These are phyloP conservation scores for Nicotiana obtusifolia DNA, from an alignment of 257 asterid genomes.

Conservation along the genomic window DNA sequence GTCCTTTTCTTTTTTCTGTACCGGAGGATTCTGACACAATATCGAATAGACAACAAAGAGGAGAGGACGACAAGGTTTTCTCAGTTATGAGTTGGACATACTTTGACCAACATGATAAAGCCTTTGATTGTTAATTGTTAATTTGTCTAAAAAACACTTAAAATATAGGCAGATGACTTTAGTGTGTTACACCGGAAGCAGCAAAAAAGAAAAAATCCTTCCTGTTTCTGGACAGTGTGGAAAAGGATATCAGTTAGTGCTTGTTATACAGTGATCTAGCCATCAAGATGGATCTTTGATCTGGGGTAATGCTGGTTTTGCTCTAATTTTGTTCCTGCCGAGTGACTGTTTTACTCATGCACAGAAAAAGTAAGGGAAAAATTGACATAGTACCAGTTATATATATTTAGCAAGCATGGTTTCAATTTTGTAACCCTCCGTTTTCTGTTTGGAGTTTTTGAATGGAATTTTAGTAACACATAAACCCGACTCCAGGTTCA, in stretches of 20 bases:
- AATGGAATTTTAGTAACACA: background rate
- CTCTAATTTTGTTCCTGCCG: background rate
- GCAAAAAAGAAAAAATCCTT: background rate
- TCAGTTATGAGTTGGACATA: background rate
- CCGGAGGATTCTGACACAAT: background rate
- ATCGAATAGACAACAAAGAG: background rate
- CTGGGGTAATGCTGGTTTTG: background rate
- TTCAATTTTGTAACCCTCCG: background rate
- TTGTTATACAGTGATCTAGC: background rate
- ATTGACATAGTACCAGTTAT: background rate
- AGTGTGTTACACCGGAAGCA: background rate
- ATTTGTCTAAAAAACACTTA: background rate
- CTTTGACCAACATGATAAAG: background rate
- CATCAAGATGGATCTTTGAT: background rate
- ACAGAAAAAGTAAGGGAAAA: background rate
- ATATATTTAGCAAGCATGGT: background rate
- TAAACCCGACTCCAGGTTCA: slow-evolving; percentile 42
- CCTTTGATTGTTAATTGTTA: background rate
- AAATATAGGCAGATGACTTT: background rate
- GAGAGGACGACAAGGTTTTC: background rate
- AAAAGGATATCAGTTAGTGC: background rate
- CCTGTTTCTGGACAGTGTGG: background rate
- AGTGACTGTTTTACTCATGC: background rate
- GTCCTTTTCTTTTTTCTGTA: background rate
- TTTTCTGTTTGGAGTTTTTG: background rate